These are phyloP conservation scores for Russula sp. DNA, from an alignment of 768 basidiomycete genomes.

Conservation along the genomic window DNA sequence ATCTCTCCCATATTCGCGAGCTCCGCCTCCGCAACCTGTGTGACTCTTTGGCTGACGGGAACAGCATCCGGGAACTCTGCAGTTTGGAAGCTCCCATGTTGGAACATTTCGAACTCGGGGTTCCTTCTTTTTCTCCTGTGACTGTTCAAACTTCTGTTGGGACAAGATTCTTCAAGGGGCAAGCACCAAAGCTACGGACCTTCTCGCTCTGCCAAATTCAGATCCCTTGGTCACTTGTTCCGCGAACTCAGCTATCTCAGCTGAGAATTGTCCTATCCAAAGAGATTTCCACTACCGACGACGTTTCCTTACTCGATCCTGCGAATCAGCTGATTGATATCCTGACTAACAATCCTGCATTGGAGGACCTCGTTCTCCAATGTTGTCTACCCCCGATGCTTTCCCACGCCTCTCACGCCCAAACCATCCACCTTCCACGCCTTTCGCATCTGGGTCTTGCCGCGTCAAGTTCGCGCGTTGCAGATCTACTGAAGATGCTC, in stretches of 20 bases:
- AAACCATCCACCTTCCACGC: background rate
- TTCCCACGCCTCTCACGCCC: background rate
- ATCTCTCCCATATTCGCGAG: slow-evolving; percentile 6
- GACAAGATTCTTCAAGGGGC: no score
- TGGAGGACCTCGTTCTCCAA: slow-evolving; percentile 4
- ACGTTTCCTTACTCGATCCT: background rate
- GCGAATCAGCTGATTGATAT: background rate
- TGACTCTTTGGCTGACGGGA: background rate
- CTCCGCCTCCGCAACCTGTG: background rate
- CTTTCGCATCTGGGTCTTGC: background rate
- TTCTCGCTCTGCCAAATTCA: no score
- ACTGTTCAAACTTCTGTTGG: background rate
- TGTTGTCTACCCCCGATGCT: background rate
- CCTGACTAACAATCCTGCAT: background rate
- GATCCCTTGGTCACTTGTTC: background rate
- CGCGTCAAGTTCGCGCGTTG: slow-evolving; percentile 1
- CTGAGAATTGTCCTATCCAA: background rate
- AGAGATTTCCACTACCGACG: background rate
- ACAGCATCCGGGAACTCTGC: background rate
- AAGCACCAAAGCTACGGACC: no score
- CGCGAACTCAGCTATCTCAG: slow-evolving; percentile 3
- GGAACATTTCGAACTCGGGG: background rate
- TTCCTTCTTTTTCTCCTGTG: background rate
- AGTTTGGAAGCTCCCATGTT: background rate
- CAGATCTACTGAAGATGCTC: background rate